These are phyloP conservation scores for Nakazawaea holstii DNA, from an alignment of 805 yeast genomes.

Conservation along the genomic window DNA sequence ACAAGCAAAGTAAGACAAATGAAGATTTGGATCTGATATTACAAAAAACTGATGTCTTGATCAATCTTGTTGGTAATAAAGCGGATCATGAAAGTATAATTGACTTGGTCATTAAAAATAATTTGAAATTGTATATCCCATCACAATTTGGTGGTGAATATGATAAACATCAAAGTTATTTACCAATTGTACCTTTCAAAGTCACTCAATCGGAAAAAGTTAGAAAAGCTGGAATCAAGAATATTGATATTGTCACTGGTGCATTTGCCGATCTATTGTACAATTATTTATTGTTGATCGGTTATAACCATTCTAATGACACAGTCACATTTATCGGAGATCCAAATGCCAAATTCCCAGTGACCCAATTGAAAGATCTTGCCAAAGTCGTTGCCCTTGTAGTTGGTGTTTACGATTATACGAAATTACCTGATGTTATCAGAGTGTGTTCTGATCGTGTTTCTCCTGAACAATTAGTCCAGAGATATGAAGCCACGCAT, in stretches of 20 bases:
- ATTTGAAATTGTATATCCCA: not conserved
- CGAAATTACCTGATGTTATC: conserved; percentile 35
- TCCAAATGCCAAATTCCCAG: conserved; percentile 28
- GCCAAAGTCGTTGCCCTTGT: conserved; percentile 37
- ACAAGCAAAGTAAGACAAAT: not conserved
- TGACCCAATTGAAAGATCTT: conserved; percentile 34
- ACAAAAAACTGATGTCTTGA: not conserved
- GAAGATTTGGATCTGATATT: not conserved
- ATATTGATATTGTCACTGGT: conserved; percentile 37
- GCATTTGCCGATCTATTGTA: conserved; percentile 31
- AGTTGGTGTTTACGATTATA: conserved; percentile 27
- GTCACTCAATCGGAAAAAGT: not conserved
- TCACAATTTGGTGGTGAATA: conserved; percentile 1
- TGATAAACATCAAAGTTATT: not conserved
- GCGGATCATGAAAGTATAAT: not conserved
- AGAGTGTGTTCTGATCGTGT: conserved; percentile 35
- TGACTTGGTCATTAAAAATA: not conserved
- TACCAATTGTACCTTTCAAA: not conserved
- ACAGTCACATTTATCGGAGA: conserved; percentile 34
- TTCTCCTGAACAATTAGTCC: conserved; percentile 31
- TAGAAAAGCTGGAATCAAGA: conserved; percentile 33
- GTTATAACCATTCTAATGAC: conserved; percentile 29
- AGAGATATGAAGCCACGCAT: conserved; percentile 34
- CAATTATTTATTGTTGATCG: conserved; percentile 28
- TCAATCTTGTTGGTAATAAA: not conserved